Conservation (phyloP, 345 rosid genomes). For the Pistacia vera region DNA sequence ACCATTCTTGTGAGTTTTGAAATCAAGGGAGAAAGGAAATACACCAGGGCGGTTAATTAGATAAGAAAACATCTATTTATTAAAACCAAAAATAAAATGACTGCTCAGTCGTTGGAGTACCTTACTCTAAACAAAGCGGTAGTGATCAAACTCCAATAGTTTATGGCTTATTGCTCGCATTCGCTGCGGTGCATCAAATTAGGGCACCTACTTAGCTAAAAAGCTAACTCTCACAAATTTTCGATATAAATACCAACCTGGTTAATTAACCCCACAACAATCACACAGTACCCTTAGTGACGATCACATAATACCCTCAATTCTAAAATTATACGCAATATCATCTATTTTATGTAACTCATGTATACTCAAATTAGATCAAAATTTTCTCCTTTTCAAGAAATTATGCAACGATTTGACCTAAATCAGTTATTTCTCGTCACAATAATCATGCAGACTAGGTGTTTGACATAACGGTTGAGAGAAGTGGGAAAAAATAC, state of each 20-base stretch:
- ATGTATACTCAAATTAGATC: neutral
- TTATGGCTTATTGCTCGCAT: too few relatives aligned
- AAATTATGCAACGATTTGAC: neutral
- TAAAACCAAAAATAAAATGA: neutral
- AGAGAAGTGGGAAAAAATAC: conserved; percentile 24
- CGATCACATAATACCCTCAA: neutral
- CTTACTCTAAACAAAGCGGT: neutral
- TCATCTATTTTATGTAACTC: neutral
- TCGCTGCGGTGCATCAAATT: too few relatives aligned
- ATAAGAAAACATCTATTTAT: neutral
- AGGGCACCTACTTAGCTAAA: neutral
- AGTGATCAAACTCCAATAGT: too few relatives aligned
- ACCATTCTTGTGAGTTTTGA: neutral
- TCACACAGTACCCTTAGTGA: too few relatives aligned
- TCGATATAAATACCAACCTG: neutral
- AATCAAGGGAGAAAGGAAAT: neutral
- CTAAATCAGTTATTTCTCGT: neutral
- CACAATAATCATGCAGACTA: neutral
- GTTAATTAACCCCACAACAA: neutral
- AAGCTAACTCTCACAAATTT: neutral
- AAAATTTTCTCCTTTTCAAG: neutral
- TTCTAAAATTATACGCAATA: neutral
- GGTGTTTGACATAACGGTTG: neutral
- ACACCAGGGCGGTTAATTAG: neutral
- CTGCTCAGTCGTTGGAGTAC: neutral